Conservation (phyloP, 768 basidiomycete species). For the Boletus coccyginus region DNA sequence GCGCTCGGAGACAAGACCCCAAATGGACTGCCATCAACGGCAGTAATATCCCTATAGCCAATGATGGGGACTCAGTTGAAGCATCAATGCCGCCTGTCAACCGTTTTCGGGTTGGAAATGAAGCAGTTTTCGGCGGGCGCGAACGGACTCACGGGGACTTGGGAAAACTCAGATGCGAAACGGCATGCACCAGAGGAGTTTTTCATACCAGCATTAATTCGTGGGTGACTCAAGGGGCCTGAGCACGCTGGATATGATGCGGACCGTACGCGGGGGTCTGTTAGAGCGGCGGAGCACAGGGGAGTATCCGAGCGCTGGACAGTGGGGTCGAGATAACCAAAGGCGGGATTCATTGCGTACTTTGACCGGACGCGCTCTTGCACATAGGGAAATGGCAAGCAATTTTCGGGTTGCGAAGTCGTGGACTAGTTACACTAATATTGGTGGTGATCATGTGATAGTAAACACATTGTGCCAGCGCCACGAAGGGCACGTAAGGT, state of each 20-base stretch:
- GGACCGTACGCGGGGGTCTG: conserved; percentile 17
- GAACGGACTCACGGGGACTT: conserved; percentile 16
- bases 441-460: conserved; percentile 23
- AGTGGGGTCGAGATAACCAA: conserved; percentile 18
- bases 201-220: conserved; percentile 17
- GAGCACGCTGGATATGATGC: conserved; percentile 17
- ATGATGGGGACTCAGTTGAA: conserved; percentile 7
- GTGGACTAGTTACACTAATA: conserved; percentile 11
- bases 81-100: conserved; percentile 2
- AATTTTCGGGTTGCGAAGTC: conserved; percentile 10
- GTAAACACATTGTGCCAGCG: conserved; percentile 18
- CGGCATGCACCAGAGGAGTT: background rate
- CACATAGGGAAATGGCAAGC: conserved; percentile 15
- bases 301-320: conserved; percentile 14
- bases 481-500: conserved; percentile 29
- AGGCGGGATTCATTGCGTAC: conserved; percentile 19
- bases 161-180: conserved; percentile 12
- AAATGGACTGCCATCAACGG: conserved; percentile 19
- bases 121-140: conserved; percentile 3
- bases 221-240: conserved; percentile 3
- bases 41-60: conserved; percentile 20
- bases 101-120: conserved; percentile 7
- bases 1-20: conserved; percentile 8
- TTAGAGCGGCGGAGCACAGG: conserved; percentile 23
- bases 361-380: conserved; percentile 15